These are phyloP conservation scores for Cornus kousa DNA, from an alignment of 148 eudicot genomes.

Conservation along the genomic window DNA sequence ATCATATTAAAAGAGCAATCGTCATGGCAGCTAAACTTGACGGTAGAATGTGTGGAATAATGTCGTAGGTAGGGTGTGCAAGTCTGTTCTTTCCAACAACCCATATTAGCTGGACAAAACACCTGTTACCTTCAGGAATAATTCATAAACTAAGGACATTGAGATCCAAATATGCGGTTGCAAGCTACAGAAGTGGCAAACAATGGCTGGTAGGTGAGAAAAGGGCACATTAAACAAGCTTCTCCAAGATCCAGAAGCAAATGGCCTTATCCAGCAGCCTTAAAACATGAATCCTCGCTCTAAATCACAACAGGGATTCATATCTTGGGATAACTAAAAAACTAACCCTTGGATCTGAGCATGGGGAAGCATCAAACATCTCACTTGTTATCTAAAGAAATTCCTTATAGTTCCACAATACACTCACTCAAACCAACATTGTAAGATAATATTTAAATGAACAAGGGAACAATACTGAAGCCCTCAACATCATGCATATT, in stretches of 20 bases:
- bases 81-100: no score
- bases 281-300: neutral
- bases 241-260: neutral
- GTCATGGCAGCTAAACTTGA: no score
- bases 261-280: neutral
- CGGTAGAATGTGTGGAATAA: no score
- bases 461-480: neutral
- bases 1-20: neutral
- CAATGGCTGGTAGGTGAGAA: neutral
- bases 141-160: neutral
- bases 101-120: no score
- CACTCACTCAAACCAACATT: neutral
- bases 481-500: neutral
- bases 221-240: neutral
- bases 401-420: neutral
- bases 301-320: neutral
- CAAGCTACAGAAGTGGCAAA: neutral
- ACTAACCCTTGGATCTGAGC: neutral
- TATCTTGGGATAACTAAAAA: neutral
- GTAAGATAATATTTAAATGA: neutral
- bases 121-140: no score
- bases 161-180: neutral
- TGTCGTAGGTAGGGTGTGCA: no score
- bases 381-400: neutral
- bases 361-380: neutral